Evolutionary conservation across 164 flowering plant genomes (phyloP).

Genomic region (Euptelea pleiosperma): DNA sequence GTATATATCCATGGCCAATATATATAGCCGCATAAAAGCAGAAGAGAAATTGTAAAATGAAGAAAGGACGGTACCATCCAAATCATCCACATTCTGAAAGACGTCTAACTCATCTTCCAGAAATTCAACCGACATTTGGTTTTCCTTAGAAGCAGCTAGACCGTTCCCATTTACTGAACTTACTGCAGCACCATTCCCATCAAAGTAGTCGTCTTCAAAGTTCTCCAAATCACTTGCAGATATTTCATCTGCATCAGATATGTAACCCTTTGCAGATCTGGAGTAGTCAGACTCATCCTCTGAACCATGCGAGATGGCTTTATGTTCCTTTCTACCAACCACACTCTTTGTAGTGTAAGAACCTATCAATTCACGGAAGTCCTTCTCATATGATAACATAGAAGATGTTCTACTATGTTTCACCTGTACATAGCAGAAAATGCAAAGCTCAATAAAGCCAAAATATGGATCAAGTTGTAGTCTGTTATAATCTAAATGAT

Average conservation of each 20-base stretch:
- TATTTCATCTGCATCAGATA: slow-evolving; percentile 24
- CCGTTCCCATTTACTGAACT: slow-evolving; percentile 17
- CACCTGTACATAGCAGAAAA: slow-evolving; percentile 46
- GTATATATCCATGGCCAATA: neutral
- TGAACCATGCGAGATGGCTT: slow-evolving; percentile 13
- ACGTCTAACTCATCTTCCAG: slow-evolving; percentile 78
- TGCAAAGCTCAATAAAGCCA: neutral
- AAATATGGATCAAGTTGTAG: neutral
- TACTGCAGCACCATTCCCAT: slow-evolving; percentile 30
- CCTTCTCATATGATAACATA: slow-evolving; percentile 51
- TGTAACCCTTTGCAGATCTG: slow-evolving; percentile 20
- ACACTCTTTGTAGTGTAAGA: slow-evolving; percentile 35
- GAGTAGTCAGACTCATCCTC: slow-evolving; percentile 32
- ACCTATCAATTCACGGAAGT: slow-evolving; percentile 57
- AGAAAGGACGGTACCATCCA: slow-evolving; percentile 60
- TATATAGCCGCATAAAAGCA: neutral
- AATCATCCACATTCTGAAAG: slow-evolving; percentile 58
- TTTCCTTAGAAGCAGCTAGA: slow-evolving; percentile 28
- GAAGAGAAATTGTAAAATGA: neutral
- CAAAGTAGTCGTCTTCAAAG: slow-evolving; percentile 26
- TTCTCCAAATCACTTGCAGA: slow-evolving; percentile 20
- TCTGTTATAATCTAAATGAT: neutral
- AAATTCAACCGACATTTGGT: slow-evolving; percentile 60
- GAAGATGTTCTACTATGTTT: slow-evolving; percentile 71
- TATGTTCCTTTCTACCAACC: slow-evolving; percentile 19